A percentile compares a stretch with the other conserved stretches of the same genome.
These are phyloP conservation scores for Naematelia encephala DNA, from an alignment of 768 basidiomycete genomes.

Conservation along the genomic window DNA sequence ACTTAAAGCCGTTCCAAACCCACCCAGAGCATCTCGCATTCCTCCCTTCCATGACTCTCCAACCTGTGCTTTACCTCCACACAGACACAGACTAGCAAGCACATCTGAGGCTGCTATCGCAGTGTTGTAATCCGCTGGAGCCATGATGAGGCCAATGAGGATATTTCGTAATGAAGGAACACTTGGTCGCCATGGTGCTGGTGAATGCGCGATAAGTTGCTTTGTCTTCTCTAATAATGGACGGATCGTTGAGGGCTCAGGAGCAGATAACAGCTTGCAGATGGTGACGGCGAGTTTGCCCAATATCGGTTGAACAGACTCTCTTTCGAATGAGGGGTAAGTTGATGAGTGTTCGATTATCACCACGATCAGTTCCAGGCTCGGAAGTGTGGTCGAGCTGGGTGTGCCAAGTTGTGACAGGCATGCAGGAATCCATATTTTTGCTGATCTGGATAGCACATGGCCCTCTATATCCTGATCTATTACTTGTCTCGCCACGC, in stretches of 20 bases:
- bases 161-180: constrained; percentile 32
- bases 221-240: background rate
- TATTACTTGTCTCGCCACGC: constrained; percentile 22
- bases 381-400: background rate
- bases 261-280: background rate
- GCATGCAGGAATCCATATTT: constrained; percentile 23
- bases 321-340: constrained; percentile 41
- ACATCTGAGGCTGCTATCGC: constrained; percentile 20
- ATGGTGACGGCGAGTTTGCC: constrained; percentile 31
- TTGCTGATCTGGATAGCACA: constrained; percentile 34
- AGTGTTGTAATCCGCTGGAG: constrained; percentile 7
- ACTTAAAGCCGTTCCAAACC: constrained; percentile 19
- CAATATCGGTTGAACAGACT: constrained; percentile 35
- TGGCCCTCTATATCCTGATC: constrained; percentile 35
- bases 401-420: constrained; percentile 13
- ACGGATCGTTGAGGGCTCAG: background rate
- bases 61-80: constrained; percentile 29
- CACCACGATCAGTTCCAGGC: constrained; percentile 16
- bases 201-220: constrained; percentile 24
- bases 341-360: constrained; percentile 18
- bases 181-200: constrained; percentile 45
- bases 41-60: constrained; percentile 28
- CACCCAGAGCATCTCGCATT: constrained; percentile 35
- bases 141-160: constrained; percentile 23
- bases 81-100: constrained; percentile 27